Evolutionary conservation across 1,284 basidiomycete genomes (phyloP).

Genomic region (Phlebopus sp.): DNA sequence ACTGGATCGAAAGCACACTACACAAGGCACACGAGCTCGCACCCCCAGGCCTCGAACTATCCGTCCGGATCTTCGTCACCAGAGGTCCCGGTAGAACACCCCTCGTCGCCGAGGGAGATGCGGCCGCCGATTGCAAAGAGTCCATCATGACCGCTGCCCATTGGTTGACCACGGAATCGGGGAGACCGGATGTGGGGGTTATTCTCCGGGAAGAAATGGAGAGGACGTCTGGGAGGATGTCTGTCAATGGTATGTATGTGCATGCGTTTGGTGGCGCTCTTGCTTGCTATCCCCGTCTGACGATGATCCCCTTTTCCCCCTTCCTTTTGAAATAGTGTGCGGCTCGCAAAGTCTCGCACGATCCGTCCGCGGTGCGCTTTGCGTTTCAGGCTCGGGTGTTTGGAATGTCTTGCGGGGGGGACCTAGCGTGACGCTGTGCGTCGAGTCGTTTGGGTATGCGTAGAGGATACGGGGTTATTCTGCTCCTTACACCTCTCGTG

Average conservation of each 20-base stretch:
- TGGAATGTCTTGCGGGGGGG: conserved; percentile 39
- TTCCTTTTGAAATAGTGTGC: conserved; percentile 37
- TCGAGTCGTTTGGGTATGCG: conserved; percentile 48
- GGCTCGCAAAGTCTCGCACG: conserved; percentile 43
- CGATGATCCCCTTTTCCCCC: not conserved
- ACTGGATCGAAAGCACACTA: conserved; percentile 36
- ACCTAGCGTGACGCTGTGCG: conserved; percentile 44
- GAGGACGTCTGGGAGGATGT: conserved; percentile 24
- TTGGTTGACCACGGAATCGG: conserved; percentile 16
- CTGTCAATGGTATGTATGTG: conserved; percentile 24
- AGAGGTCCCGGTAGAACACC: conserved; percentile 10
- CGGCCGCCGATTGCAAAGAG: conserved; percentile 4
- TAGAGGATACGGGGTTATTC: conserved; percentile 4
- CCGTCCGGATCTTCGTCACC: conserved; percentile 36
- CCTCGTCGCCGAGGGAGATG: conserved; percentile 6
- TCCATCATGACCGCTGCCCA: conserved; percentile 6
- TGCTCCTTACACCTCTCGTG: not conserved
- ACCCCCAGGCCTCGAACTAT: conserved; percentile 27
- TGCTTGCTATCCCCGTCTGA: not conserved
- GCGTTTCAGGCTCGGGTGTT: conserved; percentile 37
- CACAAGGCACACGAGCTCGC: conserved; percentile 19
- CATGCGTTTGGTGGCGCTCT: not conserved
- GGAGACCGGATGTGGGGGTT: conserved; percentile 19
- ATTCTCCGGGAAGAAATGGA: conserved; percentile 23
- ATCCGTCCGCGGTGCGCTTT: conserved; percentile 38